Evolutionary conservation across 2,329 filamentous ascomycete genomes (phyloP), one percentile per base, ranked within the genome.

Genomic region (Chalara sp.): DNA sequence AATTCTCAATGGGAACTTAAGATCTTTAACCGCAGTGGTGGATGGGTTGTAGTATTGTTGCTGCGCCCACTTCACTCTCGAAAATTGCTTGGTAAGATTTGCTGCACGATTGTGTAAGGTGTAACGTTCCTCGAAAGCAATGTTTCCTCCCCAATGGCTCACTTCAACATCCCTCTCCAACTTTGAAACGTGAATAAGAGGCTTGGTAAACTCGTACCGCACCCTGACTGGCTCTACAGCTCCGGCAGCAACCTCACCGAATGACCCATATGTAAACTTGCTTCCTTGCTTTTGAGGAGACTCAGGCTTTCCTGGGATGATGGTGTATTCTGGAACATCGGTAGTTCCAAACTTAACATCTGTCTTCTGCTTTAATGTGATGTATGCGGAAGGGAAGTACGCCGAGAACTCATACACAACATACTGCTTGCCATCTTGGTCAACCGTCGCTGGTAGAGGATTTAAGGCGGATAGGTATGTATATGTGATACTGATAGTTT

Each of bases 81-180:
- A 86, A 72, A 93, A 92, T 35, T 85, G 81, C 52, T 76, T 75
- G 33, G 80, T 78, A 46, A 92, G 76, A 67, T 87, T 85, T 46
- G 93, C 95, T 56, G 87, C 93, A 56, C 86, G 83, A 75, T 99
- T 92, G 63, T 81, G 81, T 59, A 97, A 77, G 69, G 86, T 89
- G 72, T 96, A 96, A 52, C 89, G 83, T 73, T 99, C 93, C 72
- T 99, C 93, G 46, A 91, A 89, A 1, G 93, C 93, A 49, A 97
- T 72, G 67, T 99, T 99, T 56, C 93, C 93, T 59, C 93, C 93
- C 93, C 93, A 99, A 70, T 97, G 93, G 66, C 89, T 95, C 61
- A 99, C 86, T 69, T 99, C 93, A 56, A 99, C 74, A 63, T 97
- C 91, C 53, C 93, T 85, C 71, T 97, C 89, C 53, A 99, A 76